Conservation (phyloP, 768 basidiomycete species). For the Podaxis pistillaris region DNA sequence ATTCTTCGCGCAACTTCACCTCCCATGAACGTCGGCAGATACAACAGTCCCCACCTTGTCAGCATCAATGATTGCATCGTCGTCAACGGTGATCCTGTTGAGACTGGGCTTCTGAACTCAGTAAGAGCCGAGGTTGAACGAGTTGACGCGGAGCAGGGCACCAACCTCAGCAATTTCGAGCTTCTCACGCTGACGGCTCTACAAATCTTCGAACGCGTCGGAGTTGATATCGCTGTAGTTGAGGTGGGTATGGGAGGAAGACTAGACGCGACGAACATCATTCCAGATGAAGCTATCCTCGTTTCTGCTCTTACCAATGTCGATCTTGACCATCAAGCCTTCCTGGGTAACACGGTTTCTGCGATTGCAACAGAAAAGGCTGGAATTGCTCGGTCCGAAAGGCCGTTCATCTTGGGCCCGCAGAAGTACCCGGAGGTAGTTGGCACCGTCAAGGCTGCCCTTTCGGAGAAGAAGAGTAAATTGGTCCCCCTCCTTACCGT, state of each 20-base stretch:
- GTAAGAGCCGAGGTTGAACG: slow-evolving; percentile 48
- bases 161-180: slow-evolving; percentile 75
- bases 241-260: slow-evolving; percentile 97
- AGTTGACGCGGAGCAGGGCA: slow-evolving; percentile 39
- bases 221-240: slow-evolving; percentile 80
- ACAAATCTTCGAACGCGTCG: slow-evolving; percentile 61
- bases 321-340: slow-evolving; percentile 91
- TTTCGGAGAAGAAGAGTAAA: slow-evolving; percentile 43
- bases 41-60: slow-evolving; percentile 92
- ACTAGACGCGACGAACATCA: slow-evolving; percentile 89
- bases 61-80: slow-evolving; percentile 73
- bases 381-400: slow-evolving; percentile 65
- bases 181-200: slow-evolving; percentile 82
- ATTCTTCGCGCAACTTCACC: slow-evolving; percentile 59
- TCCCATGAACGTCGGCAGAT: slow-evolving; percentile 69
- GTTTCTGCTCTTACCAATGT: slow-evolving; percentile 84
- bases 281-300: slow-evolving; percentile 66
- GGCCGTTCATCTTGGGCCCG: slow-evolving; percentile 63
- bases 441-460: slow-evolving; percentile 39
- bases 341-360: slow-evolving; percentile 74
- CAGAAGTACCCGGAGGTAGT: slow-evolving; percentile 59
- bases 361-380: slow-evolving; percentile 84
- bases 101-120: slow-evolving; percentile 41
- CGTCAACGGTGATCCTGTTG: slow-evolving; percentile 58
- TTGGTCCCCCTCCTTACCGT: slow-evolving; percentile 39